Percentiles rank a stretch among this genome's conserved stretches.
These are phyloP conservation scores for Caryopteris hybrid DNA, from an alignment of 305 asterid genomes.

Conservation along the genomic window DNA sequence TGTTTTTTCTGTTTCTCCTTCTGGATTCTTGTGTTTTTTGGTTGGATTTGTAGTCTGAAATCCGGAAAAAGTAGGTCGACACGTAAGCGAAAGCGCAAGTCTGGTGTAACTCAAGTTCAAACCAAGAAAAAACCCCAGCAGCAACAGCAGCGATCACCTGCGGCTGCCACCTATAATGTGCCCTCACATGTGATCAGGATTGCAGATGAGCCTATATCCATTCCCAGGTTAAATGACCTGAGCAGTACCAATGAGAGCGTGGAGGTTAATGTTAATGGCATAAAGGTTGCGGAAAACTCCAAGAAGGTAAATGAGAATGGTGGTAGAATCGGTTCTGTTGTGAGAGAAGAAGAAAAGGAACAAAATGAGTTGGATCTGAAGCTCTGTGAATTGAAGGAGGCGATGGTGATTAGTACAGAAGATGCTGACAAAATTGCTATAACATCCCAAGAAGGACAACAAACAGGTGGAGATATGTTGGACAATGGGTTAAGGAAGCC, in stretches of 20 bases:
- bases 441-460: slow-evolving; percentile 31
- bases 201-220: slow-evolving; percentile 34
- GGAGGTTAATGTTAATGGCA: slow-evolving; percentile 26
- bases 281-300: slow-evolving; percentile 29
- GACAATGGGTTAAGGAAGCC: slow-evolving; percentile 32
- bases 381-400: slow-evolving; percentile 55
- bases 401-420: slow-evolving; percentile 21
- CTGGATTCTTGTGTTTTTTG: slow-evolving; percentile 14
- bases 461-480: slow-evolving; percentile 27
- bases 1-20: slow-evolving; percentile 1
- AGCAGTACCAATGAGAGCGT: slow-evolving; percentile 22
- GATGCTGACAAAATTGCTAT: slow-evolving; percentile 17
- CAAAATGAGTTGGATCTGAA: slow-evolving; percentile 43
- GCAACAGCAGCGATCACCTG: slow-evolving; percentile 46
- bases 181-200: slow-evolving; percentile 46
- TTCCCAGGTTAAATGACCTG: slow-evolving; percentile 29
- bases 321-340: slow-evolving; percentile 21
- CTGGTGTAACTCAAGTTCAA: slow-evolving; percentile 30
- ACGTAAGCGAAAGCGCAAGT: slow-evolving; percentile 49
- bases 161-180: slow-evolving; percentile 47
- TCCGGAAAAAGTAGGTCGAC: slow-evolving; percentile 34
- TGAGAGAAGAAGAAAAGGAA: slow-evolving; percentile 32
- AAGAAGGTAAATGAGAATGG: slow-evolving; percentile 39
- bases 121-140: slow-evolving; percentile 44
- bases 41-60: slow-evolving; percentile 34